Base-by-base conservation (phyloP, 1,284 basidiomycete species). In the Flammula alnicola region DNA sequence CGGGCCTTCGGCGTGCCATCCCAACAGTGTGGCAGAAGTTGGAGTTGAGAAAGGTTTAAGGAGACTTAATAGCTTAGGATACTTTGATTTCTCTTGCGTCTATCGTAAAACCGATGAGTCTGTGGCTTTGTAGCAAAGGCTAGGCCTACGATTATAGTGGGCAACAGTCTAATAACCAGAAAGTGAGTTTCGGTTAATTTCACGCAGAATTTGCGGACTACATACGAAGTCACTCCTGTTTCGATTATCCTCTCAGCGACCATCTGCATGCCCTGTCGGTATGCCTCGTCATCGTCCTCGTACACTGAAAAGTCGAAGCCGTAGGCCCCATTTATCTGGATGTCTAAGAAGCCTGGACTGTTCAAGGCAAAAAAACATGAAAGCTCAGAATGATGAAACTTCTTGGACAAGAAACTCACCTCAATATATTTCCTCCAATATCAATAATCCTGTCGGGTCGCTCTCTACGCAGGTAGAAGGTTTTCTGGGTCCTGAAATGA, bases 1-100 rank as follows among this genome's bases (percentile, higher is more conserved):
- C 1, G 93, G 93, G 0, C 93, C 93, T 68, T 95, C 93, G 25
- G 83, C 89, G 60, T 95, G 93, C 83, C 89, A 95, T 12, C 93
- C 93, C 12, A 95, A 79, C 2, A 89, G 70, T 45, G 81, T 87
- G 0, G 89, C 90, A 33, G 78, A 86, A 43, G 60, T 75, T 3
- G 74, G 73, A 36, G 79, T 79, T 40, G 81, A 79, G 66, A 79
- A 81, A 0, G 88, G 86, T 39, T 79, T 79, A 27, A 88, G 75
- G 19, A 88, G 75, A 44, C 74, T 71, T 3, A 91, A 70, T 26
- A 91, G 59, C 47, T 80, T 83, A 2, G 86, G 86, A 60, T 91
- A 91, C 5, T 88, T 68, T 0, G 81, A 78, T 56, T 78, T 81
- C 53, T 88, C 84, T 72, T 90, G 88, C 0, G 88, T 90, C 88